Base-by-base conservation (phyloP, 2,329 filamentous ascomycete genomes). In the Alternaria hordeiaustralica region DNA sequence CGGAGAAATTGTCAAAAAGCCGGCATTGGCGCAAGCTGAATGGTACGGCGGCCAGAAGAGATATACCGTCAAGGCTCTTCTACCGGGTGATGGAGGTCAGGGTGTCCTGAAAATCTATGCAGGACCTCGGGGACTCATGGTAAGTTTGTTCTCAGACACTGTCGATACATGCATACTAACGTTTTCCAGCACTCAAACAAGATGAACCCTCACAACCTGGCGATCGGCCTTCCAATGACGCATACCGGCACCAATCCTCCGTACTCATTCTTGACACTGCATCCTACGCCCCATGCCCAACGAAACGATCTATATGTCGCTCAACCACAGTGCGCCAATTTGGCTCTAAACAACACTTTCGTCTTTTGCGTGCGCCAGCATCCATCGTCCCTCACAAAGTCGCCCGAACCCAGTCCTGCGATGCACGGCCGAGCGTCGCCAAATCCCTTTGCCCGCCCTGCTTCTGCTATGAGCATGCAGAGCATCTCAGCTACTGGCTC, bases 231-330 rank as follows among this genome's bases (percentile, higher is more conserved):
- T n/a, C 95, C 96, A 1, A 89, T 99, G 55, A 87, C 93, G 41
- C 96, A 99, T 80, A 91, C 89, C 0, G 96, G 96, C 63, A 92
- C 95, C 71, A 99, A 99, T 76, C 96, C 96, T 4, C 88, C 92
- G 0, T 99, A 97, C 79, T 93, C 97, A 63, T 99, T 98, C 80
- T 87, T 97, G 49, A 91, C 91, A 43, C 89, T 96, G 5, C 96
- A 99, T 78, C 96, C 96, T 8, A 99, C 96, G 3, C 96, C 96
- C 9, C 96, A 99, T 79, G 96, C 96, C n/a, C 94, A 97, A 76
- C 89, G 95, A 45, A 94, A 99, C 79, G 96, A 99, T 78, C 90
- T 99, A 62, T 99, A 99, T 79, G 92, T 99, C 67, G 92, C 94
- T 47, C 96, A 98, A 77, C 96, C 96, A 1, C 96, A 99, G 80